A percentile compares a stretch with the other conserved stretches of the same genome.
phyloP scores from a whole-genome alignment of 2,329 filamentous ascomycete species.

The Cladophialophora exuberans region DNA sequence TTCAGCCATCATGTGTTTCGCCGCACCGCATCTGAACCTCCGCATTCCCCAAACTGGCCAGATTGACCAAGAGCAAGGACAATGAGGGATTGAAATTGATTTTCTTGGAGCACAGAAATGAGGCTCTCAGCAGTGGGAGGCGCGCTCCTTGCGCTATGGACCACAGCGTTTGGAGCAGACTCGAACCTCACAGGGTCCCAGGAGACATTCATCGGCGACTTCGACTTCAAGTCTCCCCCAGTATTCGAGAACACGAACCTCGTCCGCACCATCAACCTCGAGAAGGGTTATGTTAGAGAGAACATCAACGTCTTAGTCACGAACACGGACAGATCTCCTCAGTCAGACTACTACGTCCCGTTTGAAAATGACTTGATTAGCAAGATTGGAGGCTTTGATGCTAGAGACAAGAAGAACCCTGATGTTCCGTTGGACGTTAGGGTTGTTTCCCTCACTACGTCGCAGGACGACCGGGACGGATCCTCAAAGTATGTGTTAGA shows the following conservation, averaged over 20 bases:
- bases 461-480: slow-evolving; percentile 48
- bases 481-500: slow-evolving; percentile 56
- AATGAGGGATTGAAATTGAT: slow-evolving; percentile 12
- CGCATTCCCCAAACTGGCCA: slow-evolving; percentile 30
- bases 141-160: slow-evolving; percentile 26
- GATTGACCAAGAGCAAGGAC: slow-evolving; percentile 19
- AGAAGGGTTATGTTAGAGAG: slow-evolving; percentile 90
- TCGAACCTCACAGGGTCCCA: slow-evolving; percentile 35
- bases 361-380: slow-evolving; percentile 77
- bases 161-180: slow-evolving; percentile 15
- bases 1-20: not conserved
- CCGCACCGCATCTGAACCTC: slow-evolving; percentile 1
- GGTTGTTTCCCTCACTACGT: slow-evolving; percentile 64
- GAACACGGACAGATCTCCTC: slow-evolving; percentile 77
- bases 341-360: slow-evolving; percentile 88
- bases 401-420: slow-evolving; percentile 84
- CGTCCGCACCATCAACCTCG: slow-evolving; percentile 84
- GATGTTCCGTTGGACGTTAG: slow-evolving; percentile 70
- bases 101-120: slow-evolving; percentile 22
- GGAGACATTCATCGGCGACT: slow-evolving; percentile 51
- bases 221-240: slow-evolving; percentile 80
- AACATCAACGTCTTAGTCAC: slow-evolving; percentile 92
- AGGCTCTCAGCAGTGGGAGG: slow-evolving; percentile 28
- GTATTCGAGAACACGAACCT: slow-evolving; percentile 94
- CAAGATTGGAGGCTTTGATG: slow-evolving; percentile 83